phyloP scores from a whole-genome alignment of 2,329 filamentous ascomycete species.

The Penicillium sp. region DNA sequence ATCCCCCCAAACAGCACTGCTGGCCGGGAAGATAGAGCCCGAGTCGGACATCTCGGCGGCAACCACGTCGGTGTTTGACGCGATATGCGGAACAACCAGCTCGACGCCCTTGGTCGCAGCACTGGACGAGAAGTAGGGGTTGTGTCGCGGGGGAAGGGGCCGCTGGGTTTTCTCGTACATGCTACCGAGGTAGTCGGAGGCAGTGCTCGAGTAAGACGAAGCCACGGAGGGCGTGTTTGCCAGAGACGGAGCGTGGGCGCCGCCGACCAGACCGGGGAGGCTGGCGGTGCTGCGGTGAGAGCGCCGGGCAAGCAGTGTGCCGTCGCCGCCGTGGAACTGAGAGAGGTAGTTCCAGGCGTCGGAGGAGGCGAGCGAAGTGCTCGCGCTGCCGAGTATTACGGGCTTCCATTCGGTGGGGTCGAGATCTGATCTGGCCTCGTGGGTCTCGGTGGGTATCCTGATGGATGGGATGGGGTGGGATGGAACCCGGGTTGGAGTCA shows the following conservation, averaged over 20 bases:
- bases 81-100: constrained; percentile 42
- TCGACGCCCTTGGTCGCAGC: constrained; percentile 37
- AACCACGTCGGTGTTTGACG: constrained; percentile 11
- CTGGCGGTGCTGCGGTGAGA: constrained; percentile 32
- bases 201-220: constrained; percentile 39
- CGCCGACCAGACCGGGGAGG: constrained; percentile 31
- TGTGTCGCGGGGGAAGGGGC: constrained; percentile 42
- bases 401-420: constrained; percentile 53
- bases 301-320: constrained; percentile 19
- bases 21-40: constrained; percentile 31
- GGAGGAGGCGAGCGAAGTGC: constrained; percentile 28
- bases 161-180: constrained; percentile 30
- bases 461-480: constrained; percentile 22
- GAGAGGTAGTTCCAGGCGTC: constrained; percentile 47
- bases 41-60: constrained; percentile 20
- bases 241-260: constrained; percentile 29
- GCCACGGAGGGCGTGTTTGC: constrained; percentile 38
- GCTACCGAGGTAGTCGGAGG: constrained; percentile 32
- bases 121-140: constrained; percentile 37
- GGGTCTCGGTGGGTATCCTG: constrained; percentile 41
- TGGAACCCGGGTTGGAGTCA: constrained; percentile 35
- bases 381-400: constrained; percentile 32
- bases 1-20: constrained; percentile 29
- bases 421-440: constrained; percentile 45
- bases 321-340: constrained; percentile 40